phyloP scores from a whole-genome alignment of 768 basidiomycete genomes.

The Porphyrellus cyaneotinctus region DNA sequence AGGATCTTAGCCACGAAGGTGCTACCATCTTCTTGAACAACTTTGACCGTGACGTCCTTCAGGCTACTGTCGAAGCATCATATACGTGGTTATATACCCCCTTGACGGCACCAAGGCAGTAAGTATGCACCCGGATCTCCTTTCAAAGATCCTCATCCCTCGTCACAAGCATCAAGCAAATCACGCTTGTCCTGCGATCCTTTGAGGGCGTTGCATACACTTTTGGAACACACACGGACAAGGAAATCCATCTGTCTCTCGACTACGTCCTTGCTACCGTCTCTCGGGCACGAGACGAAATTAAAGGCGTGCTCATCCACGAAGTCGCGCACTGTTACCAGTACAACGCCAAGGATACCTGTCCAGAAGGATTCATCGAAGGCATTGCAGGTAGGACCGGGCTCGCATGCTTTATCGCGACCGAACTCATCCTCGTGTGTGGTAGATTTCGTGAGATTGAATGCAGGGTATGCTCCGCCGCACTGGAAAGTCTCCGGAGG shows the following conservation, averaged over 20 bases:
- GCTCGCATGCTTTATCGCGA: neutral
- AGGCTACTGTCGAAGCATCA: slow-evolving; percentile 37
- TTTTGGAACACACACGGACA: slow-evolving; percentile 49
- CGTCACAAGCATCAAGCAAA: slow-evolving; percentile 43
- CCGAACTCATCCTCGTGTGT: neutral
- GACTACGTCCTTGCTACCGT: slow-evolving; percentile 51
- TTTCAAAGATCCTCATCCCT: slow-evolving; percentile 6
- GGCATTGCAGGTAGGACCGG: slow-evolving; percentile 67
- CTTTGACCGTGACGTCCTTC: slow-evolving; percentile 40
- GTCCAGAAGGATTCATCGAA: slow-evolving; percentile 70
- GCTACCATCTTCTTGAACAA: slow-evolving; percentile 50
- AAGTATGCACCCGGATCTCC: slow-evolving; percentile 20
- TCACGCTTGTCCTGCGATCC: slow-evolving; percentile 56
- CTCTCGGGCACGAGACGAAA: slow-evolving; percentile 51
- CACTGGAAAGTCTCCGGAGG: slow-evolving; percentile 57
- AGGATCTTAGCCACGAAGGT: slow-evolving; percentile 59
- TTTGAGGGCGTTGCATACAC: slow-evolving; percentile 75
- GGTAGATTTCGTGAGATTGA: slow-evolving; percentile 68
- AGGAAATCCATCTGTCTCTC: slow-evolving; percentile 73
- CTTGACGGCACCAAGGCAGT: slow-evolving; percentile 46
- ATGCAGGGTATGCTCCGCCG: slow-evolving; percentile 55
- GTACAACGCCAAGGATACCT: slow-evolving; percentile 55
- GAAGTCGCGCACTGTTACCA: slow-evolving; percentile 82
- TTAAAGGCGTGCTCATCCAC: slow-evolving; percentile 66
- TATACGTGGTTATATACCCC: slow-evolving; percentile 42